These are phyloP conservation scores for Trebouxiophyceae sp. DNA, from an alignment of 163 green algal genomes.

Conservation along the genomic window DNA sequence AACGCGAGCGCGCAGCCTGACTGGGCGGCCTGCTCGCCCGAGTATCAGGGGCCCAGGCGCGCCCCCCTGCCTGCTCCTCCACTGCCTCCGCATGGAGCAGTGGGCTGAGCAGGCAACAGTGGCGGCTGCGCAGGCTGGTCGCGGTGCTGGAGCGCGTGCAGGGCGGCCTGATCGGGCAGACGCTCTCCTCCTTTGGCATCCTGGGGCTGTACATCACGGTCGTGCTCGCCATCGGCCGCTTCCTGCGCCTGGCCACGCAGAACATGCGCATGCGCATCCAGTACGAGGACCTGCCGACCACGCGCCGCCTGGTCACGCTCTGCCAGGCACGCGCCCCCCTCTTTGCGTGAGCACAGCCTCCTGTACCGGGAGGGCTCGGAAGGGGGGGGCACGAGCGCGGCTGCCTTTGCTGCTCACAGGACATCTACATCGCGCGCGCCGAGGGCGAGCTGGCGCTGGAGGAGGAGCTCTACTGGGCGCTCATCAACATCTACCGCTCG, in stretches of 20 bases:
- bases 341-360: background rate
- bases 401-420: constrained; percentile 23
- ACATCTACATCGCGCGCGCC: constrained; percentile 83
- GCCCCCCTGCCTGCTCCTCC: constrained; percentile 41
- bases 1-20: no score
- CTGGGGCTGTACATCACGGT: constrained; percentile 50
- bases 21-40: no score
- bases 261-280: constrained; percentile 72
- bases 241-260: constrained; percentile 62
- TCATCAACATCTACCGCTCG: constrained; percentile 78
- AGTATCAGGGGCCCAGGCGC: no score
- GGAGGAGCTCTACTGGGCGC: constrained; percentile 75
- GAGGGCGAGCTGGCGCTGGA: constrained; percentile 77
- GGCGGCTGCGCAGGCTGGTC: constrained; percentile 50
- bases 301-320: constrained; percentile 56
- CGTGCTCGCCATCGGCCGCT: constrained; percentile 59
- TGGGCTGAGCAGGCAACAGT: no score
- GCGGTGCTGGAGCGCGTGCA: constrained; percentile 70
- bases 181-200: constrained; percentile 76
- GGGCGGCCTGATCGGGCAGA: constrained; percentile 68
- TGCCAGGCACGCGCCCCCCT: constrained; percentile 37
- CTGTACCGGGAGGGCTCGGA: background rate
- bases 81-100: no score
- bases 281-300: constrained; percentile 78
- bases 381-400: background rate